Percentiles rank a stretch among this genome's conserved stretches.
Evolutionary conservation across 495 filamentous ascomycete genomes (phyloP).

Genomic region (Chaetomidium leptoderma): DNA sequence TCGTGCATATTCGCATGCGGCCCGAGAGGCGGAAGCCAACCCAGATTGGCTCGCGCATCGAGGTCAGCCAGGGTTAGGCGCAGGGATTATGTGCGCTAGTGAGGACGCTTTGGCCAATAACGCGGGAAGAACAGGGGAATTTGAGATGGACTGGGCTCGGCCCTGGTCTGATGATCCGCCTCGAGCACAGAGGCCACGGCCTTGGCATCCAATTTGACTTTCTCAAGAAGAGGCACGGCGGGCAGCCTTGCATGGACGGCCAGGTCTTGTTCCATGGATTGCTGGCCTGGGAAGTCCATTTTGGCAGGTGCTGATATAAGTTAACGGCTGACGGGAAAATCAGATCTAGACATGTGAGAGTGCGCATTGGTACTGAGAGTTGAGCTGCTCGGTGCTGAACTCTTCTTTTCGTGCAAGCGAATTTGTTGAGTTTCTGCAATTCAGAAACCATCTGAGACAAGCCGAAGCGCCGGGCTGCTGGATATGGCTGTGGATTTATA

Average conservation of each 20-base stretch:
- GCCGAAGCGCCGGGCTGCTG: not conserved
- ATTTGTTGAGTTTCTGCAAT: not conserved
- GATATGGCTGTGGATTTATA: conserved; percentile 11
- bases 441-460: not conserved
- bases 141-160: conserved; percentile 8
- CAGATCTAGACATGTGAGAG: too few relatives aligned
- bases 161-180: conserved; percentile 14
- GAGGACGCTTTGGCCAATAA: conserved; percentile 35
- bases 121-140: conserved; percentile 22
- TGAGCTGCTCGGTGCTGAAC: not conserved
- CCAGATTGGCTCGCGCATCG: conserved; percentile 37
- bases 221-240: conserved; percentile 2
- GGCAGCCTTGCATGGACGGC: conserved; percentile 4
- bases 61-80: conserved; percentile 28
- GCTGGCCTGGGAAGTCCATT: not conserved
- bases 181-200: not conserved
- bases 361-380: not conserved
- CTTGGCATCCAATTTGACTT: conserved; percentile 16
- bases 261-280: not conserved
- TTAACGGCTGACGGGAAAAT: not conserved
- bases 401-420: not conserved
- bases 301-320: not conserved
- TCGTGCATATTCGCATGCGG: conserved; percentile 39
- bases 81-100: conserved; percentile 28
- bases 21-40: conserved; percentile 33